Conservation (phyloP, 352 stramenopile species). For the Phytophthora cajani region DNA sequence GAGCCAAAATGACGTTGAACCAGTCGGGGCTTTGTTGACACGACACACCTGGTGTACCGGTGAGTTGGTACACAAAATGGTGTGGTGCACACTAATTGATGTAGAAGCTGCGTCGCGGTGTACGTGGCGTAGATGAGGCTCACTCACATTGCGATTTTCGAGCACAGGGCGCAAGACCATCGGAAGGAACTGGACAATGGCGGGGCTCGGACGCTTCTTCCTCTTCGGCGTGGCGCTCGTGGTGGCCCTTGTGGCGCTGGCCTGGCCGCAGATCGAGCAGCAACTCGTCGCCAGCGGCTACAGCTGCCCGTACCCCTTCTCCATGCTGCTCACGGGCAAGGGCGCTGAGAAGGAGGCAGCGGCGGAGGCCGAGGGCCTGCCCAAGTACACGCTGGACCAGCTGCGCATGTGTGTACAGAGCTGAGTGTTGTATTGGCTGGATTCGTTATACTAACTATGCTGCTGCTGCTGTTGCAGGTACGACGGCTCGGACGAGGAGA, state of each 20-base stretch:
- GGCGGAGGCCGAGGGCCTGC: constrained; percentile 40
- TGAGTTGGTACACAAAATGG: background rate
- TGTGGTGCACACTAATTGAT: constrained; percentile 5
- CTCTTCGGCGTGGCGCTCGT: constrained; percentile 60
- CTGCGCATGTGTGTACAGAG: constrained; percentile 50
- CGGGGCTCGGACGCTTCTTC: constrained; percentile 45
- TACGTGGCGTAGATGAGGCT: constrained; percentile 3
- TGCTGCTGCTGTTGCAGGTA: constrained; percentile 43
- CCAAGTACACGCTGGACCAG: constrained; percentile 68
- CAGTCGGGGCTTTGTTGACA: constrained; percentile 17
- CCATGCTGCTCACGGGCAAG: constrained; percentile 42
- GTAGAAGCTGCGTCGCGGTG: constrained; percentile 15
- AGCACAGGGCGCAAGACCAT: constrained; percentile 8
- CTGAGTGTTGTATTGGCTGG: background rate
- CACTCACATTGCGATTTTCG: constrained; percentile 25
- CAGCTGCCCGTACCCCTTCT: constrained; percentile 75
- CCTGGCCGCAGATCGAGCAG: constrained; percentile 80
- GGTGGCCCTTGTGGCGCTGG: constrained; percentile 60
- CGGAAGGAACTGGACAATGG: constrained; percentile 35
- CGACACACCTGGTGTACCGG: constrained; percentile 8
- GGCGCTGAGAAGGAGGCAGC: constrained; percentile 27
- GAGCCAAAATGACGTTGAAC: constrained; percentile 26
- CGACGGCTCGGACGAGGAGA: constrained; percentile 67
- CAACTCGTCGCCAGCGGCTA: constrained; percentile 56
- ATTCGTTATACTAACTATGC: constrained; percentile 7